phyloP scores from a whole-genome alignment of 768 basidiomycete species.

The Russula abietina region DNA sequence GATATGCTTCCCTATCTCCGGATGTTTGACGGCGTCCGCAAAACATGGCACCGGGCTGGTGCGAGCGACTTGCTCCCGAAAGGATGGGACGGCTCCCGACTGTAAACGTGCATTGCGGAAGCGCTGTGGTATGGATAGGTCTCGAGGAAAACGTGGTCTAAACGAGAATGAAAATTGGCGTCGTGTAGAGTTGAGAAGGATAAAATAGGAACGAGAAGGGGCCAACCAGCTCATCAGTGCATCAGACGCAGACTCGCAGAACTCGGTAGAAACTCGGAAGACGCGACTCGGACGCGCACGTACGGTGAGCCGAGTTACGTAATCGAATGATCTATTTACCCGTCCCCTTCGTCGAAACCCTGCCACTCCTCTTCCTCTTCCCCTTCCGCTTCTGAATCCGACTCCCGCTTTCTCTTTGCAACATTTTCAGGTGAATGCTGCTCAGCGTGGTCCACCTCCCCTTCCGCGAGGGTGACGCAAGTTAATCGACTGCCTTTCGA shows the following conservation, averaged over 20 bases:
- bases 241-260: not conserved
- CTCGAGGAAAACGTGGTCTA: conserved; percentile 9
- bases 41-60: conserved; percentile 36
- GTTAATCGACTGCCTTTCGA: conserved; percentile 83
- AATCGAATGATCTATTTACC: not conserved
- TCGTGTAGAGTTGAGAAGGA: not conserved
- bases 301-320: not conserved
- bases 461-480: conserved; percentile 58
- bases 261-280: no score
- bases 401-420: conserved; percentile 36
- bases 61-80: conserved; percentile 35
- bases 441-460: conserved; percentile 25
- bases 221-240: conserved; percentile 22
- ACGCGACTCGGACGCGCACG: not conserved
- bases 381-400: conserved; percentile 33
- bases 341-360: conserved; percentile 28
- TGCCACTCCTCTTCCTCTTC: conserved; percentile 28
- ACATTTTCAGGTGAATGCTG: conserved; percentile 27
- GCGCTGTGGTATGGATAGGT: not conserved
- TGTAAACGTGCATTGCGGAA: conserved; percentile 13
- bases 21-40: conserved; percentile 42
- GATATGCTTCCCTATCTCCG: conserved; percentile 48
- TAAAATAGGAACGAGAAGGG: not conserved
- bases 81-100: conserved; percentile 26
- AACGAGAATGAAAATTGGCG: conserved; percentile 18